Base-by-base conservation (phyloP, 2,329 filamentous ascomycete species). In the Dothidotthia symphoricarpi region DNA sequence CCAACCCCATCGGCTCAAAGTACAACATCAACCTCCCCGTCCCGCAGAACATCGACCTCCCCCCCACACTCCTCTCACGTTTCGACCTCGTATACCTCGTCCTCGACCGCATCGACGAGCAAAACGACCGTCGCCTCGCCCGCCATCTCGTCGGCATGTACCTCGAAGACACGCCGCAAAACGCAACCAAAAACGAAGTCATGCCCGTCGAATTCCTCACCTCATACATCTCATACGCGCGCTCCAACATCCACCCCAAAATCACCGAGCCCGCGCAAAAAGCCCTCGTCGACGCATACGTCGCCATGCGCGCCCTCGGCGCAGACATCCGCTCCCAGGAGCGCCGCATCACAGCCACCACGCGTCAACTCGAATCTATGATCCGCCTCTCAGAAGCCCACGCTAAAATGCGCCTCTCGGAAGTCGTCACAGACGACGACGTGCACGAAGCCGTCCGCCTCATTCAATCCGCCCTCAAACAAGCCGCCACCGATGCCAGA, bases 41-140 rank as follows among this genome's bases (percentile, higher is more conserved):
- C 11, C 93, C 93, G 3, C 90, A 97, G 59, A 98, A 98, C 68
- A 98, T 98, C 56, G 93, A 98, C 61, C 80, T 98, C 7, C 93
- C 93, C 1, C 93, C 93, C 0, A 98, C 93, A 0, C 76, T 98
- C 6, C 79, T 98, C 35, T 96, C 90, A 4, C 85, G 93, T 75
- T 98, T 98, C 64, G 93, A 98, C 66, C 75, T 98, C 6, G 91
- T 98, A 34, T 98, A 98, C 63, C 81, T 98, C 1, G 93, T 98
- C 28, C 82, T 98, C 31, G 93, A 98, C 64, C 87, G 87, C 6
- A 84, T 94, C 34, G 91, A 97, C 59, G 93, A 97, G 70, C 85
- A 86, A 60, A 83, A 78, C 37, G 93, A 98, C 67, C 85, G 90
- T 46, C 83, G 88, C 29, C 75, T 98, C 39, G 93, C 93, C 10